These are phyloP conservation scores for Didymellaceae sp. DNA, from an alignment of 2,329 filamentous ascomycete genomes.

Conservation along the genomic window DNA sequence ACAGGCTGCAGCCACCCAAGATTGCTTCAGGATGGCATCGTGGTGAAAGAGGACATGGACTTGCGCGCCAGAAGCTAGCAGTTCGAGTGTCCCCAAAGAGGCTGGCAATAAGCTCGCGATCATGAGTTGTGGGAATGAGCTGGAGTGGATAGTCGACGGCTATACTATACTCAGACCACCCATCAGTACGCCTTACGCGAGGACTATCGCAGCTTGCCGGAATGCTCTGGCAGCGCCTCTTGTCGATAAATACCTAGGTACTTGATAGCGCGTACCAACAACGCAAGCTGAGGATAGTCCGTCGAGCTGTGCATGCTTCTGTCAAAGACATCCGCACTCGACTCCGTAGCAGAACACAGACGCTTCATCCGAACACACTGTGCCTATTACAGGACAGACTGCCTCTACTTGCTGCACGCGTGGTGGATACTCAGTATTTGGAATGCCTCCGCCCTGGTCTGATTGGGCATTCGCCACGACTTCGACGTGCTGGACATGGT, in stretches of 20 bases:
- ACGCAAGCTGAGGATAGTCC: conserved; percentile 56
- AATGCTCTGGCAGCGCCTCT: conserved; percentile 64
- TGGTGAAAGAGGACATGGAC: conserved; percentile 22
- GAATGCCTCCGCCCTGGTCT: conserved; percentile 24
- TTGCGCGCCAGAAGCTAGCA: conserved; percentile 9
- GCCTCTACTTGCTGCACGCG: conserved; percentile 42
- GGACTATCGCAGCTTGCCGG: conserved; percentile 44
- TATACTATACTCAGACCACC: conserved; percentile 40
- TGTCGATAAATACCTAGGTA: conserved; percentile 67
- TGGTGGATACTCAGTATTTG: conserved; percentile 31
- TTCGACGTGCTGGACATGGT: conserved; percentile 28
- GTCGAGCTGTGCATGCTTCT: conserved; percentile 47
- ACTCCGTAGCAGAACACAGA: conserved; percentile 73
- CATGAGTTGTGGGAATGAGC: conserved; percentile 35
- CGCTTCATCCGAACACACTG: conserved; percentile 52
- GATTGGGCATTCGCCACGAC: conserved; percentile 35
- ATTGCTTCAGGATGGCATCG: conserved; percentile 14
- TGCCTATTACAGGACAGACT: conserved; percentile 47
- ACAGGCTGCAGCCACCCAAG: conserved; percentile 3
- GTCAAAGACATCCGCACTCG: conserved; percentile 73
- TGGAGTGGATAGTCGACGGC: conserved; percentile 41
- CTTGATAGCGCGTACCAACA: conserved; percentile 68
- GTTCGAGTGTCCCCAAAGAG: conserved; percentile 7
- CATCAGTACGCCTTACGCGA: conserved; percentile 43
- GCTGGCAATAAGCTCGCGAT: conserved; percentile 31